phyloP scores from a whole-genome alignment of 768 basidiomycete species.

The Leccinum arenicola region DNA sequence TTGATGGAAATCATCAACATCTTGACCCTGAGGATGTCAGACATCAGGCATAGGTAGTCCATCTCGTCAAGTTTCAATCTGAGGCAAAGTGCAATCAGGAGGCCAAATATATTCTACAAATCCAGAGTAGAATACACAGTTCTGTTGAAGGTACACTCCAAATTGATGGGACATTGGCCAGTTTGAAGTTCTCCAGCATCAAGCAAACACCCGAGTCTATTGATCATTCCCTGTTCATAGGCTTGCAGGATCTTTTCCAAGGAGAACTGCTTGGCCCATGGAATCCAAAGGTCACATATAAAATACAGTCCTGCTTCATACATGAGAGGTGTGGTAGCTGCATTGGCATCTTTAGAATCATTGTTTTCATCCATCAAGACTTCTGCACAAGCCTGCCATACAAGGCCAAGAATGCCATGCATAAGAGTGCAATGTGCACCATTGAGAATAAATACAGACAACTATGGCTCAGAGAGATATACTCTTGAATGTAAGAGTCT shows the following conservation, averaged over 20 bases:
- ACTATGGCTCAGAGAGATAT: background rate
- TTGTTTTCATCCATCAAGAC: background rate
- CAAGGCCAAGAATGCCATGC: background rate
- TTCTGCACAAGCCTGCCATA: background rate
- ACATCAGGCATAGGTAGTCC: background rate
- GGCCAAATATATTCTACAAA: background rate
- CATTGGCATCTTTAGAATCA: too few species aligned
- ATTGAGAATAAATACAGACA: slow-evolving; percentile 7
- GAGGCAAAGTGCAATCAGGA: background rate
- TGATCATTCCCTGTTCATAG: background rate
- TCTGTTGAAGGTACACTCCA: background rate
- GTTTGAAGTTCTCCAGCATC: background rate
- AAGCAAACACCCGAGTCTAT: background rate
- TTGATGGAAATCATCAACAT: background rate
- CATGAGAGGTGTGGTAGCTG: too few species aligned
- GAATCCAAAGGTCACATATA: background rate
- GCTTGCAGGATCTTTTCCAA: background rate
- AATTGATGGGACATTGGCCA: background rate
- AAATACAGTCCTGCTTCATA: background rate
- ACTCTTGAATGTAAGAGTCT: too few species aligned
- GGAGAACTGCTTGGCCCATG: background rate
- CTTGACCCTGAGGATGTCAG: background rate
- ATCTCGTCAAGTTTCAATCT: background rate
- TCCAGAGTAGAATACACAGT: background rate
- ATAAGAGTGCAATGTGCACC: background rate